Percentiles rank a stretch among this genome's conserved stretches.
Evolutionary conservation across 345 rosid genomes (phyloP).

Genomic region (Sisymbrium altissimum): DNA sequence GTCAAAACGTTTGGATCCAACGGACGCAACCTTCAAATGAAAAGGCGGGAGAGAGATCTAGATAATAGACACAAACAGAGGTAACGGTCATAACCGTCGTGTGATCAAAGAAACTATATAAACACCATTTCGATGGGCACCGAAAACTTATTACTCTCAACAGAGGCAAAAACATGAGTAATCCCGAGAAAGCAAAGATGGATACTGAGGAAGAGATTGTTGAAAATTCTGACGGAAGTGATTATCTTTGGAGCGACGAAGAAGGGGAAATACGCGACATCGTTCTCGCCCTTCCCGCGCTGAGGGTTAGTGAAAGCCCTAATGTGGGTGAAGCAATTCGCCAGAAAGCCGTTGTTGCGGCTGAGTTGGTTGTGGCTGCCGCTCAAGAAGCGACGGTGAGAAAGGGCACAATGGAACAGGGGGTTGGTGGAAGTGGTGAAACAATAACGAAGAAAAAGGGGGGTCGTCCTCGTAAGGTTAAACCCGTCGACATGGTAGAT

Average conservation of each 20-base stretch:
- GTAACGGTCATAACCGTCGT: slow-evolving; percentile 21
- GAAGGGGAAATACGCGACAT: background rate
- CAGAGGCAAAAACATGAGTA: background rate
- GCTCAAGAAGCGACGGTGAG: background rate
- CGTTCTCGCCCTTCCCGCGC: background rate
- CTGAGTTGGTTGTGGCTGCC: background rate
- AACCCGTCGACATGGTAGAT: background rate
- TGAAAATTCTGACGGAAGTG: background rate
- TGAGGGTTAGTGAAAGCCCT: background rate
- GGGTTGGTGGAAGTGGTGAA: background rate
- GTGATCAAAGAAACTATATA: slow-evolving; percentile 2
- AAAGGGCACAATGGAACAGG: background rate
- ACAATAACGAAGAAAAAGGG: too few species aligned
- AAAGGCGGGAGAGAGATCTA: slow-evolving; percentile 15
- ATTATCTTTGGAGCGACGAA: background rate
- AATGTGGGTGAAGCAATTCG: background rate
- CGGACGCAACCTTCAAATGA: slow-evolving; percentile 16
- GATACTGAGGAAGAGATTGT: background rate
- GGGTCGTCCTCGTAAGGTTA: too few species aligned
- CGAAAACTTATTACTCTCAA: background rate
- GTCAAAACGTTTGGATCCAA: background rate
- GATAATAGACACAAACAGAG: background rate
- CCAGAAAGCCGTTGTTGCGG: background rate
- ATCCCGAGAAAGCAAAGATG: background rate
- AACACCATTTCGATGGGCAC: background rate